Evolutionary conservation across 2,329 filamentous ascomycete genomes (phyloP), one percentile per base, ranked within the genome.

Genomic region (Pseudohalonectria lignicola): DNA sequence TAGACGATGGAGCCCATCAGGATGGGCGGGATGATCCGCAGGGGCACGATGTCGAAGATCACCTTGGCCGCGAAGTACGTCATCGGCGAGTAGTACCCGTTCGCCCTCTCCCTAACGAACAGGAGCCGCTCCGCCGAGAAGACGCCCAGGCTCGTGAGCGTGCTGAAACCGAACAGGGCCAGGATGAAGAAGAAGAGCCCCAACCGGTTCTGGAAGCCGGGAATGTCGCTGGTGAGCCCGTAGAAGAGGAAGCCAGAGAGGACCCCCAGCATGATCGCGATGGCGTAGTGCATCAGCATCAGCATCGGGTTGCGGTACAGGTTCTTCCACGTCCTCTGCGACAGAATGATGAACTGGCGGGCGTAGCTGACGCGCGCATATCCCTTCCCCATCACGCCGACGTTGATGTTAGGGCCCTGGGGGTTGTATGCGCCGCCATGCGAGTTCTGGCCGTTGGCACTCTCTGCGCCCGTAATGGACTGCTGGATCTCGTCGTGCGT

Each of bases 211-310:
- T 98, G 92, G 72, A 98, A 98, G 25, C 93, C 92, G 44, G 86
- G 82, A 49, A 98, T 94, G 53, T 98, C 88, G 53, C 94, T 87
- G 1, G 88, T 94, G 34, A 98, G 69, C 3, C 90, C 92, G 51
- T 96, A 98, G 66, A 96, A 98, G 11, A 98, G 72, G 60, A 85
- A 96, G 4, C 92, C 92, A 2, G 90, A 88, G 41, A 98, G 82
- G 5, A 96, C 90, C 2, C 88, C 92, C 5, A 98, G 74, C 0
- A 96, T 64, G 43, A 98, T 96, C 7, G 92, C 87, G 48, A 95
- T 96, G 28, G 92, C 92, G 55, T 96, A 98, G 61, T 98, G 92
- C 0, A 88, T 95, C 41, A 98, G 74, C 92, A 98, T 98, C 42
- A 98, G 67, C 75, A 96, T 88, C 2, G 92, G 92, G 57, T 98